A percentile compares a stretch with the other conserved stretches of the same genome.
Conservation (phyloP, 768 basidiomycete species). For the Chlorophyllum brunneum region DNA sequence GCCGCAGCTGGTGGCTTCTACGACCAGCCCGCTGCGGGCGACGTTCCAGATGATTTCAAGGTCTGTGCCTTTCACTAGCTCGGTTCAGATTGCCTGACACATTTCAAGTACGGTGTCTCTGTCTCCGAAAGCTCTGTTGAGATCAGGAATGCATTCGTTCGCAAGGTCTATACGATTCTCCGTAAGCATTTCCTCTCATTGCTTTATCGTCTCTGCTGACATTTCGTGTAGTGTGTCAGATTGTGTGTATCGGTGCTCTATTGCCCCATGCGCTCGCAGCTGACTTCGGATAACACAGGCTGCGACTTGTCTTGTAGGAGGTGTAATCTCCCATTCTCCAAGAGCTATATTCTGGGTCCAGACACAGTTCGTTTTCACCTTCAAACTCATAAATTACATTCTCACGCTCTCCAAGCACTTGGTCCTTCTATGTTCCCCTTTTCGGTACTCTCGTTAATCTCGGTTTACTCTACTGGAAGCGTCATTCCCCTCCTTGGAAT, state of each 20-base stretch:
- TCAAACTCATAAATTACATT: neutral
- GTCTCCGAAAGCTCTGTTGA: conserved; percentile 75
- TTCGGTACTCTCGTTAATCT: conserved; percentile 79
- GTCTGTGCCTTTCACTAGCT: conserved; percentile 30
- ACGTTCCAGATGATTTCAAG: conserved; percentile 94
- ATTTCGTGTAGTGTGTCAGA: conserved; percentile 55
- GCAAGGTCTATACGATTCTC: conserved; percentile 89
- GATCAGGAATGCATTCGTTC: conserved; percentile 81
- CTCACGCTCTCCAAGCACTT: conserved; percentile 41
- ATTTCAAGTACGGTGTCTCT: conserved; percentile 77
- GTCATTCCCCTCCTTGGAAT: conserved; percentile 88
- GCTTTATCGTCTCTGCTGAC: conserved; percentile 4
- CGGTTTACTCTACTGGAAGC: conserved; percentile 85
- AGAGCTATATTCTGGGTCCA: conserved; percentile 67
- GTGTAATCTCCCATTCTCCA: conserved; percentile 60
- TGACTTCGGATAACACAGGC: conserved; percentile 35
- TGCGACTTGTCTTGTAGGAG: conserved; percentile 77
- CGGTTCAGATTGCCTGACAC: neutral
- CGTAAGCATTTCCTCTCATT: conserved; percentile 44
- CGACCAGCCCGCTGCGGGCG: conserved; percentile 70
- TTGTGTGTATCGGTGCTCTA: conserved; percentile 40
- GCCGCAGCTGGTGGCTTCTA: conserved; percentile 49
- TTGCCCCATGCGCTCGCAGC: neutral
- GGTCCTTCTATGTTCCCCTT: conserved; percentile 78
- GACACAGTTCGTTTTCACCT: conserved; percentile 42